Evolutionary conservation across 225 moss, liverwort and hornwort genomes (phyloP).

Genomic region (Thuidium tamariscinum): DNA sequence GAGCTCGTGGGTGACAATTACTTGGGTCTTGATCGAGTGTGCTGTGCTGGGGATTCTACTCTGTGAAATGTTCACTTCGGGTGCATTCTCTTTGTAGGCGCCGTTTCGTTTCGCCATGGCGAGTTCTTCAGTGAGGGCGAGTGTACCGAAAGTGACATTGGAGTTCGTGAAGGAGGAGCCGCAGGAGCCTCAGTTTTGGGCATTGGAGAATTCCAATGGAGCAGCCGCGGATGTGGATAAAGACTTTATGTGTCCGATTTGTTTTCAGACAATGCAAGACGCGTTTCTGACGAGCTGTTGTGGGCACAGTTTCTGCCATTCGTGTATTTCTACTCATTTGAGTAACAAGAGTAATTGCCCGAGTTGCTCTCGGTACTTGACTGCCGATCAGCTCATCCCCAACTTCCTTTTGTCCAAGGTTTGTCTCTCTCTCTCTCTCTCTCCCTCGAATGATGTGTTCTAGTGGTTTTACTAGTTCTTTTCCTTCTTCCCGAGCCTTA

Average conservation of each 20-base stretch:
- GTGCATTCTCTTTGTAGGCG: not conserved
- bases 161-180: slow-evolving; percentile 42
- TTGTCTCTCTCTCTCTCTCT: not conserved
- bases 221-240: slow-evolving; percentile 34
- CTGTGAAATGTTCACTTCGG: not conserved
- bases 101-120: slow-evolving; percentile 1
- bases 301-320: slow-evolving; percentile 89
- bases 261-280: slow-evolving; percentile 87
- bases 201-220: slow-evolving; percentile 8
- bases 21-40: not conserved
- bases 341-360: slow-evolving; percentile 76
- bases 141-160: slow-evolving; percentile 17
- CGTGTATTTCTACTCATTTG: slow-evolving; percentile 80
- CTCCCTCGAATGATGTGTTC: not conserved
- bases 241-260: slow-evolving; percentile 89
- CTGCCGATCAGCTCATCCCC: slow-evolving; percentile 60
- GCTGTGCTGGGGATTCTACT: not conserved
- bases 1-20: not conserved
- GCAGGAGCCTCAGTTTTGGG: slow-evolving; percentile 20
- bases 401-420: slow-evolving; percentile 91
- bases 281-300: slow-evolving; percentile 86
- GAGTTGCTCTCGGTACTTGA: slow-evolving; percentile 67
- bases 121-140: slow-evolving; percentile 38
- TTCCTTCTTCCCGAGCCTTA: not conserved
- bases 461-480: not conserved